Base-by-base conservation (phyloP, 495 filamentous ascomycete genomes). In the Podospora sp. region DNA sequence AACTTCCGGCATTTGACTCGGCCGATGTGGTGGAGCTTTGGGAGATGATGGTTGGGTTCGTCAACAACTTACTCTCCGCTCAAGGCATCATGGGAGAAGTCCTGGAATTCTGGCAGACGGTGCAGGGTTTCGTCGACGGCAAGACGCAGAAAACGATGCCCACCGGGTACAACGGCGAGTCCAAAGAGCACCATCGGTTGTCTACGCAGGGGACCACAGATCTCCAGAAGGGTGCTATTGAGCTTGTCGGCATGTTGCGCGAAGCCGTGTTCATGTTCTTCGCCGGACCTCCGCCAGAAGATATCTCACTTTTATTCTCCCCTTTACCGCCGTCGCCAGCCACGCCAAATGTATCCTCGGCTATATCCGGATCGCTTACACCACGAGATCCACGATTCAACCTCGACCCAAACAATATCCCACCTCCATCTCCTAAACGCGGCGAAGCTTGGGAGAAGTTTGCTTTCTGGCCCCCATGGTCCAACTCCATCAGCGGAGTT, bases 391-490 rank as follows among this genome's bases (percentile, higher is more conserved):
- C 89, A 14, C 86, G 90, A 11, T 94, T 96, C 75, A 90, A 89
- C 49, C 86, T 96, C 64, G 91, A 94, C 73, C 81, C 87, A 0
- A 90, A 86, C 67, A 92, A 92, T 63, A 78, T 89, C 2, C 92
- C 92, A 6, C 89, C 92, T n/a, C 87, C 88, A 1, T 91, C 88
- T 0, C 91, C 92, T 1, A 89, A 82, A 68, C 82, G 83, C 36
- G 93, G 92, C 35, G 92, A 96, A 72, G 69, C 89, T 6, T 93
- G 93, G 91, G 96, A 98, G 77, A 94, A 91, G 55, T 97, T 90
- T 79, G 94, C 95, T 0, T 99, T 99, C 78, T 97, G 96, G 92
- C 93, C 96, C 1, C 95, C 95, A 0, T 89, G 90, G 71, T 90
- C 93, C 6, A 98, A 97, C 72, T 93, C 93, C 0, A 77, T 99